These are phyloP conservation scores for Meripilus lineatus DNA, from an alignment of 1,284 basidiomycete genomes.

Conservation along the genomic window DNA sequence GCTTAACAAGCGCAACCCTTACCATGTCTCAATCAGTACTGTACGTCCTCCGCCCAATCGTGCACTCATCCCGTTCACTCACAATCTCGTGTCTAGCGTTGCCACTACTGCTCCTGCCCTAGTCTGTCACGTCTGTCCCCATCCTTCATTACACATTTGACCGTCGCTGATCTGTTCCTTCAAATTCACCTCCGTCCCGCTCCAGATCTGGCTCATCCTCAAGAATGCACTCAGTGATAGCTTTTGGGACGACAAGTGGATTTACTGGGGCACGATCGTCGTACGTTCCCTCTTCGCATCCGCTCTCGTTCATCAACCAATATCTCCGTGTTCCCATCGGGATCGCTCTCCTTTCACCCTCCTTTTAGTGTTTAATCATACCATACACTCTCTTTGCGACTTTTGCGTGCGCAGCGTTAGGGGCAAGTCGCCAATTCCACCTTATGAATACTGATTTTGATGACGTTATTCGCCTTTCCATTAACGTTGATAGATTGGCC, in stretches of 20 bases:
- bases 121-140: constrained; percentile 15
- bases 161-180: neutral
- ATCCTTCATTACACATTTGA: neutral
- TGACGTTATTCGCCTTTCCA: neutral
- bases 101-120: constrained; percentile 14
- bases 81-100: constrained; percentile 7
- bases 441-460: no score
- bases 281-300: constrained; percentile 7
- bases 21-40: constrained; percentile 12
- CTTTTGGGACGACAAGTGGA: constrained; percentile 4
- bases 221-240: constrained; percentile 9
- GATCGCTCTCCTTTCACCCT: no score
- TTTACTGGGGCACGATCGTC: constrained; percentile 3
- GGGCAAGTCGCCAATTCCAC: neutral
- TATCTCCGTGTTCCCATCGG: neutral
- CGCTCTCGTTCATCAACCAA: neutral
- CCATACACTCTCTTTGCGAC: constrained; percentile 6
- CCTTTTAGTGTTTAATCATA: constrained; percentile 9
- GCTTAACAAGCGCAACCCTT: constrained; percentile 13
- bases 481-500: constrained; percentile 10
- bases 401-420: neutral
- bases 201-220: constrained; percentile 13
- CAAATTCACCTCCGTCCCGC: neutral
- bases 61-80: neutral
- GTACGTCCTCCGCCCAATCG: constrained; percentile 4